Percentiles rank a stretch among this genome's conserved stretches.
Evolutionary conservation across 257 asterid species (phyloP).

Genomic region (Solanum okadae): DNA sequence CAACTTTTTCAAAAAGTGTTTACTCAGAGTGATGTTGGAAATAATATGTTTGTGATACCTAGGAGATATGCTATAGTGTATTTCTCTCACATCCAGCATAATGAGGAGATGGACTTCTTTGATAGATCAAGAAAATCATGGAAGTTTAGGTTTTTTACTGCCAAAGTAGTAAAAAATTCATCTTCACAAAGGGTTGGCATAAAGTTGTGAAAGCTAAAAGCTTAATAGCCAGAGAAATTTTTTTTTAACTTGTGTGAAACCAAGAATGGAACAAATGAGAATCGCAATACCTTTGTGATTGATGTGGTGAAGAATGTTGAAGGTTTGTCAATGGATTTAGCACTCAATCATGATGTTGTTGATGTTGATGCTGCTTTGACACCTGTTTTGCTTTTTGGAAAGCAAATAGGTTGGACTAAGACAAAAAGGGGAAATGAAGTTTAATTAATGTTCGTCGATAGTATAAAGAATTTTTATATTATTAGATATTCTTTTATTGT

Average conservation of each 20-base stretch:
- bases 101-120: conserved; percentile 31
- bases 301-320: too few species aligned
- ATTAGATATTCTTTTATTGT: too few species aligned
- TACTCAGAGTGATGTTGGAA: conserved; percentile 54
- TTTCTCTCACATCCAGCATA: conserved; percentile 21
- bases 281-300: too few species aligned
- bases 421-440: too few species aligned
- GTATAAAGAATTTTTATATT: too few species aligned
- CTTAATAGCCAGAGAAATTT: conserved; percentile 36
- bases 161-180: conserved; percentile 64
- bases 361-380: too few species aligned
- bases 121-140: conserved; percentile 41
- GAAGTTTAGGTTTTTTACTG: conserved; percentile 64
- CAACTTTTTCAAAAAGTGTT: conserved; percentile 47
- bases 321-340: too few species aligned
- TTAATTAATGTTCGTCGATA: too few species aligned
- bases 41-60: conserved; percentile 50
- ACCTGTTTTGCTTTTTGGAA: too few species aligned
- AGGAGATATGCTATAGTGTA: conserved; percentile 33
- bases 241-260: conserved; percentile 37
- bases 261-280: neutral
- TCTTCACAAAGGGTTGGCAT: conserved; percentile 74
- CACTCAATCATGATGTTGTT: too few species aligned
- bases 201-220: conserved; percentile 45
- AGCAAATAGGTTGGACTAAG: too few species aligned